Base-by-base conservation (phyloP, 23 red algal species). In the Gracilaria caudata region DNA sequence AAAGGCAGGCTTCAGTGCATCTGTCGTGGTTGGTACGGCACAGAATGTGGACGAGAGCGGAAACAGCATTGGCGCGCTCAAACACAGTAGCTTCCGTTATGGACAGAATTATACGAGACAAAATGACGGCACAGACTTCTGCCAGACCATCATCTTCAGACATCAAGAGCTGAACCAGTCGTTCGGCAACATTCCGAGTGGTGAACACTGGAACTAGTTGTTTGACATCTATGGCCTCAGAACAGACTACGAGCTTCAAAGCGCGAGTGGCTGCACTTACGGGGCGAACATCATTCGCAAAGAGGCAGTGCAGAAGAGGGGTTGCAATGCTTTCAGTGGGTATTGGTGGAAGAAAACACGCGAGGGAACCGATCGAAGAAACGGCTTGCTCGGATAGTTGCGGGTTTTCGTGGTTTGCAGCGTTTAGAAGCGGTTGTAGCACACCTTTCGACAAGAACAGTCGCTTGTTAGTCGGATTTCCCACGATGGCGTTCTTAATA, bases 401-500 rank as follows among this genome's bases (percentile, higher is more conserved):
- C 3, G 82, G 82, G 29, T 72, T 19, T 16, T 73, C 35, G 33
- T 73, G 21, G 36, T 29, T 73, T 14, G 57, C 65, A 21, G 82
- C 63, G 40, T 46, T 35, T 33, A 73, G 43, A 8, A 86, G 82
- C 7, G 65, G 82, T 11, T 78, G 46, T 1, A 79, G 47, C 8
- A 70, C 86, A 24, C 86, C 86, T 32, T 65, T 65, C 17, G 44
- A 41, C 3, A 82, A 11, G 46, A 74, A 82, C 2, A 91, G 39
- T 16, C 58, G 77, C 74, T 91, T 91, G 77, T 81, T 82, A 6
- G 87, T 91, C 11, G 87, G 78, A 38, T 81, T 82, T 40, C 87
- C 87, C 7, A 91, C 66, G 47, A 91, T 40, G 30, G 53, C 76
- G 44, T 91, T 91, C 77, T 82, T 81, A 54, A 91, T 73, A 49